These are phyloP conservation scores for Fomitiporia mediterranea DNA, from an alignment of 1,284 basidiomycete genomes.

Conservation along the genomic window DNA sequence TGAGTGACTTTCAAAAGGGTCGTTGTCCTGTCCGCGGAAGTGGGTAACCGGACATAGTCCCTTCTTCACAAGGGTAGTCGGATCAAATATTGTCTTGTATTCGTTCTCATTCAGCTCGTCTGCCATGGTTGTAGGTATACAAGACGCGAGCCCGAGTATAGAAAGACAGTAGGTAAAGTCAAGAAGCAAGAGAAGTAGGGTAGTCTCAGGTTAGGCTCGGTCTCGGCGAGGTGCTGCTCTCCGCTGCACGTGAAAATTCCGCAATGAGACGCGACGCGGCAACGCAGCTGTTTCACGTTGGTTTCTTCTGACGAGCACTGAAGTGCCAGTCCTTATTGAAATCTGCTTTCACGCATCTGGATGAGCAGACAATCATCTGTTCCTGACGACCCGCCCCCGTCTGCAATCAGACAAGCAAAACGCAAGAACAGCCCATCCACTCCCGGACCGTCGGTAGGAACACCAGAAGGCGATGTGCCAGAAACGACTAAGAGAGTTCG, in stretches of 20 bases:
- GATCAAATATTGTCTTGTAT: constrained; percentile 45
- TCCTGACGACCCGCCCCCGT: no score
- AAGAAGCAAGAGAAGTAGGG: no score
- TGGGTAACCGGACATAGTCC: constrained; percentile 69
- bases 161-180: neutral
- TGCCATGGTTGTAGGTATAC: neutral
- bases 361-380: no score
- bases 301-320: neutral
- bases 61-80: constrained; percentile 54
- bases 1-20: constrained; percentile 57
- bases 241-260: neutral
- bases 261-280: no score
- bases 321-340: neutral
- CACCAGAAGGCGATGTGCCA: neutral
- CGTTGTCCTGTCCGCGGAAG: constrained; percentile 43
- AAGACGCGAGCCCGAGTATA: neutral
- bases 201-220: no score
- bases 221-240: neutral
- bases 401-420: neutral
- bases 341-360: neutral
- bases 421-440: neutral
- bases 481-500: no score
- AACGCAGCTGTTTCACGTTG: neutral
- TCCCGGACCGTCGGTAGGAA: neutral
- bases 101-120: constrained; percentile 2